These are phyloP conservation scores for Cryptosporidium parvum DNA, from an alignment of 169 alveolate genomes.

Conservation along the genomic window DNA sequence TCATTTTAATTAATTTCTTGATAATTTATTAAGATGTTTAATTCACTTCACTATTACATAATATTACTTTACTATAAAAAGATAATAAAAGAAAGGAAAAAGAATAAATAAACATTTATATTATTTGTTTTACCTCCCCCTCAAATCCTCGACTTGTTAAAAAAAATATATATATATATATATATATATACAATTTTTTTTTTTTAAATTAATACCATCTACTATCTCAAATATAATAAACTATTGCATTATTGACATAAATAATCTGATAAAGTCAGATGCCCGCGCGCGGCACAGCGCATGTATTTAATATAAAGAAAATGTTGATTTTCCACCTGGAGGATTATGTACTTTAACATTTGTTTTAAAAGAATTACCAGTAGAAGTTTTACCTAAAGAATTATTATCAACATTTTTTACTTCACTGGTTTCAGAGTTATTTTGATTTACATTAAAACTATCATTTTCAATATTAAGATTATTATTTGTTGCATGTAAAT, in stretches of 20 bases:
- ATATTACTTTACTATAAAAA: too few relatives aligned
- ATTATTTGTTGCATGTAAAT: background rate
- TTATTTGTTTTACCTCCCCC: background rate
- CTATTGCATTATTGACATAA: background rate
- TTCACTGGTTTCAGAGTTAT: background rate
- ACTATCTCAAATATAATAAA: background rate
- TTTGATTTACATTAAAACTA: background rate
- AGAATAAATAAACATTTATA: too few relatives aligned
- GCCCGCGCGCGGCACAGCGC: constrained; percentile 14
- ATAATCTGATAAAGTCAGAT: background rate
- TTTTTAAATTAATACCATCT: background rate
- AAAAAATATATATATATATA: background rate
- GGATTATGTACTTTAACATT: constrained; percentile 62
- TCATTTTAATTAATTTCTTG: background rate
- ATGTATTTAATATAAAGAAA: constrained; percentile 34
- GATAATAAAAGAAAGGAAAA: too few relatives aligned
- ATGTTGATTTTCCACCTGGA: constrained; percentile 68
- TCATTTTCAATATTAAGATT: constrained; percentile 39
- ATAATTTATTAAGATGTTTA: background rate
- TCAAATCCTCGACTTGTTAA: background rate
- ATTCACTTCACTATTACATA: background rate
- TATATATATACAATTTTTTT: background rate
- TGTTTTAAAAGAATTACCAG: constrained; percentile 7
- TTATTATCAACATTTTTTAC: background rate
- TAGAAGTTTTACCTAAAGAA: background rate